These are phyloP conservation scores for Talaromyces sp. DNA, from an alignment of 2,329 filamentous ascomycete genomes.

Conservation along the genomic window DNA sequence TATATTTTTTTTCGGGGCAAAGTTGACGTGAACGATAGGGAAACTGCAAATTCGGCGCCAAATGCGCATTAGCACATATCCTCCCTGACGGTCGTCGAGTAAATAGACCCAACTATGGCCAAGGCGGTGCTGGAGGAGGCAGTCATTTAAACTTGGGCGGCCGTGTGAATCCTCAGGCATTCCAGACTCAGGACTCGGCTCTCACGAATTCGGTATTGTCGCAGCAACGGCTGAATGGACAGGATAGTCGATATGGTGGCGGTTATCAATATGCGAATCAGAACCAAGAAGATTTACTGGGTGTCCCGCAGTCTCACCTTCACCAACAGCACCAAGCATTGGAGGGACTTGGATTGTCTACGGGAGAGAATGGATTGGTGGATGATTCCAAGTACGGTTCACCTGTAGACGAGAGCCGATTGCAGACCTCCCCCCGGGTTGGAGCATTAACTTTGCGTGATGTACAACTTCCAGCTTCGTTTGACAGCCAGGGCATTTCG, in stretches of 20 bases:
- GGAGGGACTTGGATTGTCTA: slow-evolving; percentile 8
- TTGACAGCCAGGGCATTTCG: slow-evolving; percentile 92
- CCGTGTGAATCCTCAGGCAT: slow-evolving; percentile 60
- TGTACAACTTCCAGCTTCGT: slow-evolving; percentile 86
- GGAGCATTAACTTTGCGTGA: slow-evolving; percentile 78
- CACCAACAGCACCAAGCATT: slow-evolving; percentile 13
- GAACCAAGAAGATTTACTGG: slow-evolving; percentile 38
- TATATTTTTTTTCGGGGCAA: background rate
- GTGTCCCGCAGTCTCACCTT: slow-evolving; percentile 36
- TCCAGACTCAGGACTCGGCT: slow-evolving; percentile 62
- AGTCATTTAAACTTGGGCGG: slow-evolving; percentile 60
- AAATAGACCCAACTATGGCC: slow-evolving; percentile 60
- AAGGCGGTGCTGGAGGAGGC: slow-evolving; percentile 54
- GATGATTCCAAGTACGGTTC: slow-evolving; percentile 72
- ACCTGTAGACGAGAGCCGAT: slow-evolving; percentile 69
- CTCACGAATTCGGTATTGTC: slow-evolving; percentile 68
- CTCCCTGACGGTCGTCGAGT: slow-evolving; percentile 89
- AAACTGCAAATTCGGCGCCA: slow-evolving; percentile 97
- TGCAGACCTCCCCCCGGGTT: slow-evolving; percentile 66
- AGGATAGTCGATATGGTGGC: slow-evolving; percentile 39
- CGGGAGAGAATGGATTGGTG: slow-evolving; percentile 53
- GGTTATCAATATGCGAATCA: slow-evolving; percentile 34
- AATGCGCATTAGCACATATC: slow-evolving; percentile 95
- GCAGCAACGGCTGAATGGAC: slow-evolving; percentile 52
- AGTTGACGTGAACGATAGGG: slow-evolving; percentile 55